phyloP scores from a whole-genome alignment of 2,329 filamentous ascomycete genomes.

The Botryosphaeria dothidea region DNA sequence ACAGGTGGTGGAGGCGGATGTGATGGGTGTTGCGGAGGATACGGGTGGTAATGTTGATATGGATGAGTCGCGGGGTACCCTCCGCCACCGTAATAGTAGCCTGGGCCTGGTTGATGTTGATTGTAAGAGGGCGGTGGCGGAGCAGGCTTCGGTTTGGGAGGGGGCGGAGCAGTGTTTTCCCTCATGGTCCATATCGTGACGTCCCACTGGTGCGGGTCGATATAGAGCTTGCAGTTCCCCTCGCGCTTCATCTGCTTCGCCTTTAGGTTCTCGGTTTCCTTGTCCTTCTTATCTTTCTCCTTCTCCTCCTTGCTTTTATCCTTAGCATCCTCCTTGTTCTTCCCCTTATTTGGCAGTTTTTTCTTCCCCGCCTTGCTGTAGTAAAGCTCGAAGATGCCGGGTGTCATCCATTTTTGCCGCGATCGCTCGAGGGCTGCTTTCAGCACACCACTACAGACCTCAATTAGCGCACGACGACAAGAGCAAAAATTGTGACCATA shows the following conservation, averaged over 20 bases:
- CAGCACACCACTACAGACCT: constrained; percentile 64
- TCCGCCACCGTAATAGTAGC: constrained; percentile 6
- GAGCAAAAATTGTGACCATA: constrained; percentile 33
- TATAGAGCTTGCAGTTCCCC: constrained; percentile 64
- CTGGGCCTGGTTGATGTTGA: constrained; percentile 19
- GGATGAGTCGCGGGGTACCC: constrained; percentile 10
- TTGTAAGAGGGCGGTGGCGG: constrained; percentile 30
- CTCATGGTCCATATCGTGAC: constrained; percentile 73
- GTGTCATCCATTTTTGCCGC: constrained; percentile 52
- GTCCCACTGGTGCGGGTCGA: constrained; percentile 79
- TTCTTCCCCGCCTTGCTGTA: constrained; percentile 41
- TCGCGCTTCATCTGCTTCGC: constrained; percentile 39
- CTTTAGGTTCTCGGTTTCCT: constrained; percentile 58
- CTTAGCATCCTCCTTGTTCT: constrained; percentile 28
- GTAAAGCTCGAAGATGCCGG: constrained; percentile 40
- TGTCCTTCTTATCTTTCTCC: constrained; percentile 43
- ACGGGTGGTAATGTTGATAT: constrained; percentile 23
- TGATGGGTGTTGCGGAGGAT: constrained; percentile 29
- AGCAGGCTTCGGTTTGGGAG: constrained; percentile 25
- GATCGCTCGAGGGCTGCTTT: constrained; percentile 73
- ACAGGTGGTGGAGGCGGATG: constrained; percentile 24
- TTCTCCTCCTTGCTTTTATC: constrained; percentile 55
- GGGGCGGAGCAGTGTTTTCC: constrained; percentile 56
- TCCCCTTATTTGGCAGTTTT: constrained; percentile 55
- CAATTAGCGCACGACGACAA: constrained; percentile 20